Percentiles rank a stretch among this genome's conserved stretches.
Evolutionary conservation across 2,329 filamentous ascomycete species (phyloP).

Genomic region (Sporothrix variecibatus): DNA sequence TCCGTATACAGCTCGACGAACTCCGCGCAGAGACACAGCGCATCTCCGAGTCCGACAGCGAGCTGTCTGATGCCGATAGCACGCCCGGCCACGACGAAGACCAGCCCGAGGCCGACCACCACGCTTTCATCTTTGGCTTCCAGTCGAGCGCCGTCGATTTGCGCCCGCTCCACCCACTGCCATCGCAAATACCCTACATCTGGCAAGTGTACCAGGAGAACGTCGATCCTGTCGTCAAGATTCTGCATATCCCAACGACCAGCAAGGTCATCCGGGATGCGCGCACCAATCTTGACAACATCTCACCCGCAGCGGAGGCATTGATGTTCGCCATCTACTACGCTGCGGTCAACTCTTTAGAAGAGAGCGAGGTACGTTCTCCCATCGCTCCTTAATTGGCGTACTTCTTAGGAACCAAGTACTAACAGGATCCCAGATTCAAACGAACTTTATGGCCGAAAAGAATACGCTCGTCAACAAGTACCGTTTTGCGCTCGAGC

Average conservation of each 20-base stretch:
- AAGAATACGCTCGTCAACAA: slow-evolving; percentile 49
- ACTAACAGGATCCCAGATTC: slow-evolving; percentile 43
- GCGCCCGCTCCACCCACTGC: slow-evolving; percentile 50
- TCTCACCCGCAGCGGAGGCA: slow-evolving; percentile 60
- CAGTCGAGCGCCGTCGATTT: slow-evolving; percentile 68
- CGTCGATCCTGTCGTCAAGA: slow-evolving; percentile 48
- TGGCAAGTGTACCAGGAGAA: slow-evolving; percentile 54
- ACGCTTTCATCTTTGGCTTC: slow-evolving; percentile 73
- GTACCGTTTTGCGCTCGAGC: slow-evolving; percentile 58
- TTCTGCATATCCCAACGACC: slow-evolving; percentile 51
- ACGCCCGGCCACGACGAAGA: slow-evolving; percentile 47
- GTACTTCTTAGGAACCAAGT: too few relatives aligned
- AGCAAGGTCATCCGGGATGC: slow-evolving; percentile 46
- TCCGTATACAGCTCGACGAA: slow-evolving; percentile 42
- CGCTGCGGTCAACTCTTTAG: slow-evolving; percentile 59
- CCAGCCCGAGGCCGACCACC: slow-evolving; percentile 54
- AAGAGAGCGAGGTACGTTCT: slow-evolving; percentile 56
- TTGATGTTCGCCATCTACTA: slow-evolving; percentile 66
- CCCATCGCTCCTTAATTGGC: too few relatives aligned
- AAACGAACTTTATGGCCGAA: slow-evolving; percentile 51
- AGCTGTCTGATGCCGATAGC: slow-evolving; percentile 62
- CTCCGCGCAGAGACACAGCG: slow-evolving; percentile 53
- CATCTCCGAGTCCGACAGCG: slow-evolving; percentile 56
- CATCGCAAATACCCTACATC: slow-evolving; percentile 58
- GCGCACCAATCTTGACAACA: slow-evolving; percentile 58